Conservation (phyloP, 371 early-diverging fungal species). For the Rhizopus arrhizus region DNA sequence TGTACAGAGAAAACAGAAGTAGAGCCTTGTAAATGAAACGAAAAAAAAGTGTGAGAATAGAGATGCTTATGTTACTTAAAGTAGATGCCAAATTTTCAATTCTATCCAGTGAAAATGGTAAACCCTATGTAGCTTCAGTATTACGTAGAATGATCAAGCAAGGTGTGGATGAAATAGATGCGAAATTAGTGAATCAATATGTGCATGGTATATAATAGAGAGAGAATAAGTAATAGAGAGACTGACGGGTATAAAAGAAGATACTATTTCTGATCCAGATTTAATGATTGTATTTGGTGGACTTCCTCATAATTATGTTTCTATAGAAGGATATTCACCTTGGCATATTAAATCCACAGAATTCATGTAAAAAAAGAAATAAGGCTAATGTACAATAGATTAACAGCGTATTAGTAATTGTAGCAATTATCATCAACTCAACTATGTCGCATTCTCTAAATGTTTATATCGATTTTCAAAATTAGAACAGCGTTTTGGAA, state of each 20-base stretch:
- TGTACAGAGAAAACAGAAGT: background rate
- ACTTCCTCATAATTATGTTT: slow-evolving; percentile 53
- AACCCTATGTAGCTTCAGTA: slow-evolving; percentile 27
- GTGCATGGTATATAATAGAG: slow-evolving; percentile 35
- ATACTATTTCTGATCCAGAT: slow-evolving; percentile 59
- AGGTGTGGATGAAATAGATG: slow-evolving; percentile 30
- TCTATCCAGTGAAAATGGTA: slow-evolving; percentile 40
- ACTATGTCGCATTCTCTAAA: slow-evolving; percentile 41
- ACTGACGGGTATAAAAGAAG: background rate
- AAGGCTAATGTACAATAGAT: background rate
- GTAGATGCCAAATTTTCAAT: slow-evolving; percentile 39
- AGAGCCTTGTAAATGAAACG: slow-evolving; percentile 2
- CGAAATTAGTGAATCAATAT: slow-evolving; percentile 34
- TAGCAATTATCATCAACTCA: slow-evolving; percentile 25
- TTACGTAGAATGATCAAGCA: slow-evolving; percentile 26
- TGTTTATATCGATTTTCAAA: slow-evolving; percentile 50
- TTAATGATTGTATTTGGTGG: slow-evolving; percentile 62
- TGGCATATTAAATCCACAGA: slow-evolving; percentile 68
- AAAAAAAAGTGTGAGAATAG: slow-evolving; percentile 7
- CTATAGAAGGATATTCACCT: slow-evolving; percentile 64
- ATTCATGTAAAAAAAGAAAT: slow-evolving; percentile 49
- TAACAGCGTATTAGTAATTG: slow-evolving; percentile 4
- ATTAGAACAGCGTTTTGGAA: slow-evolving; percentile 53
- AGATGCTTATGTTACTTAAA: background rate
- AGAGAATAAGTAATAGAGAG: background rate